Evolutionary conservation across 148 eudicot species (phyloP), one percentile per base, ranked within the genome.

Genomic region (Rheum nobile): DNA sequence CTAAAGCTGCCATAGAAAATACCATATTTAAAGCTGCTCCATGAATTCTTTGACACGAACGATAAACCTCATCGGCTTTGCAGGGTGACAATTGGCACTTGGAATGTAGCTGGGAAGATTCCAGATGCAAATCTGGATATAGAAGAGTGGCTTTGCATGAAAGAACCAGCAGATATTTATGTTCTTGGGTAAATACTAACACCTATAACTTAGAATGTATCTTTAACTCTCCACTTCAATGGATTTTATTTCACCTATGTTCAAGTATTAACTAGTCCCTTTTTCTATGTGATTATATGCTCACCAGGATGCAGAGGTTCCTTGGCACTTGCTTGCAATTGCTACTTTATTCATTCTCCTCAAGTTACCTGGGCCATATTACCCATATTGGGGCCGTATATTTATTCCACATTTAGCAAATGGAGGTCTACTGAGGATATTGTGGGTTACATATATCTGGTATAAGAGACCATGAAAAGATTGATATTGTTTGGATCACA

Each of bases 51-150:
- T 26, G 21, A 22, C 22, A n/a, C 22, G 50, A 71, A 38, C 69
- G 12, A 12, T 59, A 61, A 68, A 72, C 32, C 52, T 28, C 35
- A n/a, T 71, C 0, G 12, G 17, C 12, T 59, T 0, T 71, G 2
- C 78, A 91, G 98, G 71, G 89, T 90, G 61, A 86, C 87, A 71
- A 59, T 93, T 54, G 92, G 91, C 46, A 84, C 95, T 70, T 93
- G 98, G 98, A 93, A 93, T 79, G 98, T 93, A 47, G 97, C 98
- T 72, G 98, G 98, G 16, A 89, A 80, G 81, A 61, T 71, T 75
- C 98, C 98, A 41, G 19, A 75, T 65, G 87, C 79, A 21, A 83
- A 82, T 79, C 86, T 91, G 46, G 89, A 93, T 13, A 88, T 93
- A 61, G 95, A 91, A 71, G 97, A 91, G 72, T 93, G 98, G 98